Base-by-base conservation (phyloP, 345 rosid genomes). In the Eucalyptus pauciflora region DNA sequence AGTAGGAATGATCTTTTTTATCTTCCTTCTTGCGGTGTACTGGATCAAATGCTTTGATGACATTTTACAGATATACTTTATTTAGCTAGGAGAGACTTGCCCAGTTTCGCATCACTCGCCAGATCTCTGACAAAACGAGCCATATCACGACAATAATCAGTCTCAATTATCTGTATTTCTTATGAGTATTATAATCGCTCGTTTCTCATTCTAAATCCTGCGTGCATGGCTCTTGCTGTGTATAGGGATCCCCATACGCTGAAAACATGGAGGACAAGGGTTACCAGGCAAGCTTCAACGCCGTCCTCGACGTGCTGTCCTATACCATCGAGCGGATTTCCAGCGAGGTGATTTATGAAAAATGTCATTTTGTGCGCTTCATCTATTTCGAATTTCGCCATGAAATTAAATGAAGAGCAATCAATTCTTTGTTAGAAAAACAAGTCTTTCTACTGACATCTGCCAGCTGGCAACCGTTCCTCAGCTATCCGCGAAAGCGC, bases 401-500 rank as follows among this genome's bases (percentile, higher is more conserved):
- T 12, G 46, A 76, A 22, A 41, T 76, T 20, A 76, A 76, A 20
- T 37, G 27, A 37, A 76, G 83, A 76, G 83, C 48, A 37, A 76
- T 37, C 83, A 9, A 10, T 76, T 17, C 46, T 18, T 87, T 8
- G 41, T 49, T 87, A 48, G 46, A 56, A 45, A 45, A 8, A 24
- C 45, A 69, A 87, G 5, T 67, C n/a, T 29, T 41, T 60, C 37
- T 18, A 29, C 43, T 60, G 31, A 88, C 18, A 5, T 48, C 37
- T 37, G 27, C 83, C 27, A 76, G 46, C 83, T 76, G 83, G 83
- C 83, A 37, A 76, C 83, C 46, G 48, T 18, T 3, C 27, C 46
- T 43, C 92, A 97, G 98, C 94, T 97, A 85, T 89, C 94, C 45
- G 92, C 92, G 93, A 94, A 95, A 90, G 92, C 96, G 91, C 90